phyloP scores from a whole-genome alignment of 495 filamentous ascomycete species.

The Podospora pseudocomata region DNA sequence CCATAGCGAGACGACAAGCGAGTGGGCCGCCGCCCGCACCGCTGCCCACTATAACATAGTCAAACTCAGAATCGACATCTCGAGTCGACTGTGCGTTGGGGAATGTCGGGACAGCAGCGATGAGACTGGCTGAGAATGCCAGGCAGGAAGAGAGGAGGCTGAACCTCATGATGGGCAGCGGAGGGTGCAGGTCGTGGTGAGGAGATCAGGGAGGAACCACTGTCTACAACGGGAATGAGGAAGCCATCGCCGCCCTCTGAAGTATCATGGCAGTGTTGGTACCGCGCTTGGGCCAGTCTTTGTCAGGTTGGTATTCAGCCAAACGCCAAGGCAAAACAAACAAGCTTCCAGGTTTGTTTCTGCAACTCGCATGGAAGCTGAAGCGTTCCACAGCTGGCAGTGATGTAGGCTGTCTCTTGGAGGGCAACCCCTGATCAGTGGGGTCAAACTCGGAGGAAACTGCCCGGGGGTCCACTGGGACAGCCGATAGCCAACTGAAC shows the following conservation, averaged over 20 bases:
- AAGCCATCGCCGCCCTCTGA: neutral
- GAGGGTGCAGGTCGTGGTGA: neutral
- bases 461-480: no score
- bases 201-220: no score
- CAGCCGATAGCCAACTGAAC: no score
- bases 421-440: no score
- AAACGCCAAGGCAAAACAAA: no score
- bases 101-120: slow-evolving; percentile 4
- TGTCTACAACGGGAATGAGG: neutral
- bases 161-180: slow-evolving; percentile 6
- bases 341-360: no score
- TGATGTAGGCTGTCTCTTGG: no score
- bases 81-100: slow-evolving; percentile 3
- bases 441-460: no score
- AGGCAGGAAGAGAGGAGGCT: slow-evolving; percentile 9
- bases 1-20: slow-evolving; percentile 56
- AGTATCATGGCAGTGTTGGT: neutral
- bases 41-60: slow-evolving; percentile 61
- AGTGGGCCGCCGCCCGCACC: slow-evolving; percentile 64
- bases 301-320: no score
- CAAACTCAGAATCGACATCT: slow-evolving; percentile 38
- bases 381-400: no score
- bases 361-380: no score
- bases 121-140: slow-evolving; percentile 5
- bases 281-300: no score